Percentiles rank a stretch among this genome's conserved stretches.
Conservation (phyloP, 306 rosid species). For the Glycine soja region DNA sequence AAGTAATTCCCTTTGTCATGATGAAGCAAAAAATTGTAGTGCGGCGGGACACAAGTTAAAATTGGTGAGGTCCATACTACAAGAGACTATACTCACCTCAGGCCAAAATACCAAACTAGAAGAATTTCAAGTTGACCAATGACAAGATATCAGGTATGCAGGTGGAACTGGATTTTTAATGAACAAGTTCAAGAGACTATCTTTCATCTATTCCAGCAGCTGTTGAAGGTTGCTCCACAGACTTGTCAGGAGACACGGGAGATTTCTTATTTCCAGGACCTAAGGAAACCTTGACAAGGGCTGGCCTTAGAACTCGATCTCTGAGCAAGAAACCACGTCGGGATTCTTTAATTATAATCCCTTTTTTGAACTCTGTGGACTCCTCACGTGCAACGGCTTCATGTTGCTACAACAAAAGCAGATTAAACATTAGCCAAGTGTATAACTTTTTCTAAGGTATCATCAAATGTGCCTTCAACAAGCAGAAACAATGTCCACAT, state of each 20-base stretch:
- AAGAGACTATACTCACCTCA: conserved; percentile 19
- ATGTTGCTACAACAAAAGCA: conserved; percentile 63
- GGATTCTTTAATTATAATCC: conserved; percentile 74
- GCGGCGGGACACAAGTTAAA: conserved; percentile 14
- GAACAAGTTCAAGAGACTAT: conserved; percentile 43
- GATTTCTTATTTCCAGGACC: conserved; percentile 72
- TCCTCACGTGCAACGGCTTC: conserved; percentile 91
- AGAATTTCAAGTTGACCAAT: conserved; percentile 33
- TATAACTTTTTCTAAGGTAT: conserved; percentile 20
- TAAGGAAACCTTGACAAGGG: conserved; percentile 80
- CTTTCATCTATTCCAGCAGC: conserved; percentile 67
- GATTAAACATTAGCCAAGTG: conserved; percentile 16
- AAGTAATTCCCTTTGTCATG: neutral
- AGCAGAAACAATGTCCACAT: neutral
- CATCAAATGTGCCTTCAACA: conserved; percentile 30
- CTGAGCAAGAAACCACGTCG: conserved; percentile 80
- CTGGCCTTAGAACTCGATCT: conserved; percentile 85
- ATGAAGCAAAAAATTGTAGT: conserved; percentile 22
- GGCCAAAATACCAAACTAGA: conserved; percentile 11
- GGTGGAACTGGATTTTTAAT: neutral
- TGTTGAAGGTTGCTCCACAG: conserved; percentile 65
- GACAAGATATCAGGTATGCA: neutral
- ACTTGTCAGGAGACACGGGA: conserved; percentile 45
- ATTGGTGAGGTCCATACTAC: conserved; percentile 24
- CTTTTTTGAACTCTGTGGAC: conserved; percentile 77